phyloP scores from a whole-genome alignment of 176 grass and related monocot genomes.

The Triticum aestivum region DNA sequence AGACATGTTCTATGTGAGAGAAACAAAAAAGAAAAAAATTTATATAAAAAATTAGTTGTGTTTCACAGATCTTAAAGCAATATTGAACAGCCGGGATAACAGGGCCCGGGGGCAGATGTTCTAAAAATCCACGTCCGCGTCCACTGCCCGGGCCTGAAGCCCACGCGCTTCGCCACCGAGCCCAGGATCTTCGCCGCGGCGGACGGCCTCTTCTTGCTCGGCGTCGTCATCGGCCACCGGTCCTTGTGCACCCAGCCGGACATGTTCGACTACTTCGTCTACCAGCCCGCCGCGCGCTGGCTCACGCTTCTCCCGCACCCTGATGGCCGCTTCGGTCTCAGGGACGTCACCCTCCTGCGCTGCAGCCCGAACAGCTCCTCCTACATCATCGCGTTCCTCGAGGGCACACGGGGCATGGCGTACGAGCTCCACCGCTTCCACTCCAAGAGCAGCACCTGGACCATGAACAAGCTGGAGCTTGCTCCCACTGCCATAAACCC shows the following conservation, averaged over 20 bases:
- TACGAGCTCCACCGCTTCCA: not conserved
- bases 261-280: not conserved
- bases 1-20: too few relatives aligned
- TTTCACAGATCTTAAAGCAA: too few relatives aligned
- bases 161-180: not conserved
- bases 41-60: too few relatives aligned
- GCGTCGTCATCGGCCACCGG: not conserved
- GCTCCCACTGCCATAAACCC: too few relatives aligned
- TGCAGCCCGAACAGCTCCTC: not conserved
- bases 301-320: not conserved
- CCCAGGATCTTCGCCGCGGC: too few relatives aligned
- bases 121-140: not conserved
- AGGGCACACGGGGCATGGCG: not conserved
- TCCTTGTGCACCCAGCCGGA: not conserved
- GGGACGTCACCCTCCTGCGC: not conserved
- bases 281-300: not conserved
- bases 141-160: not conserved
- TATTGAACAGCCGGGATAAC: too few relatives aligned
- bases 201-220: not conserved
- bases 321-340: not conserved
- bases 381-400: not conserved
- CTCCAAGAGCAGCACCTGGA: not conserved
- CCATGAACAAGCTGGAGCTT: not conserved
- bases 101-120: too few relatives aligned
- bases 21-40: too few relatives aligned